A percentile compares a stretch with the other conserved stretches of the same genome.
Conservation (phyloP, 768 basidiomycete species). For the Kwoniella shandongensis region DNA sequence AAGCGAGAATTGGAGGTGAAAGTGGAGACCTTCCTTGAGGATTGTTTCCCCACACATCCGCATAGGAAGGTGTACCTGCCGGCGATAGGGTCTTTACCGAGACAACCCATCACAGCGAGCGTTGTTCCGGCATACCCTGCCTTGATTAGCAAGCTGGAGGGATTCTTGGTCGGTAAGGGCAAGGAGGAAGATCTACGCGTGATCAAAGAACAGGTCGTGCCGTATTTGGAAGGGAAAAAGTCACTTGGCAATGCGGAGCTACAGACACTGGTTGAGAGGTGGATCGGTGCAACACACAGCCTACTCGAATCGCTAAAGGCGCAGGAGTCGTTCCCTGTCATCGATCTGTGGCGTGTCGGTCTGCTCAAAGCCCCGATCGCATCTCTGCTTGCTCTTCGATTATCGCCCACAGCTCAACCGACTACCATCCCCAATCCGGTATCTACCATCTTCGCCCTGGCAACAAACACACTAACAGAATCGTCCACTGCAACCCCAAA, state of each 20-base stretch:
- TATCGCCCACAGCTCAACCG: constrained; percentile 12
- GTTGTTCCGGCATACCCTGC: constrained; percentile 34
- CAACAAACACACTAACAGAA: constrained; percentile 16
- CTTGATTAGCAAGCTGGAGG: constrained; percentile 35
- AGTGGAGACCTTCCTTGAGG: constrained; percentile 40
- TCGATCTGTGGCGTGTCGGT: constrained; percentile 43
- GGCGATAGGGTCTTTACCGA: constrained; percentile 27
- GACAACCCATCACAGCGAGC: constrained; percentile 26
- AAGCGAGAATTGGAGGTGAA: constrained; percentile 33
- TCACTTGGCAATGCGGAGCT: constrained; percentile 10
- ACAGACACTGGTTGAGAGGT: constrained; percentile 9
- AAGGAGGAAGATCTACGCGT: constrained; percentile 10
- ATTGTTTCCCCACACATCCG: constrained; percentile 36
- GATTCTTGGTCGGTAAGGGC: constrained; percentile 20
- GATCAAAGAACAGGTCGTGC: constrained; percentile 25
- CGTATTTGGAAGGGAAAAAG: constrained; percentile 30
- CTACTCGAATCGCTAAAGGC: constrained; percentile 30
- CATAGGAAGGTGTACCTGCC: constrained; percentile 42
- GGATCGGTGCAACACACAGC: constrained; percentile 16
- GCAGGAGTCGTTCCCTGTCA: constrained; percentile 41
- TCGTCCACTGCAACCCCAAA: constrained; percentile 28
- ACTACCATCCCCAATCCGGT: constrained; percentile 21
- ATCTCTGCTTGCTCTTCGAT: constrained; percentile 19
- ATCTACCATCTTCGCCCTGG: constrained; percentile 27
- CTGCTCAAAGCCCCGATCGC: constrained; percentile 26